Percentiles rank a stretch among this genome's conserved stretches.
Conservation (phyloP, 768 basidiomycete species). For the Astraeus odoratus region DNA sequence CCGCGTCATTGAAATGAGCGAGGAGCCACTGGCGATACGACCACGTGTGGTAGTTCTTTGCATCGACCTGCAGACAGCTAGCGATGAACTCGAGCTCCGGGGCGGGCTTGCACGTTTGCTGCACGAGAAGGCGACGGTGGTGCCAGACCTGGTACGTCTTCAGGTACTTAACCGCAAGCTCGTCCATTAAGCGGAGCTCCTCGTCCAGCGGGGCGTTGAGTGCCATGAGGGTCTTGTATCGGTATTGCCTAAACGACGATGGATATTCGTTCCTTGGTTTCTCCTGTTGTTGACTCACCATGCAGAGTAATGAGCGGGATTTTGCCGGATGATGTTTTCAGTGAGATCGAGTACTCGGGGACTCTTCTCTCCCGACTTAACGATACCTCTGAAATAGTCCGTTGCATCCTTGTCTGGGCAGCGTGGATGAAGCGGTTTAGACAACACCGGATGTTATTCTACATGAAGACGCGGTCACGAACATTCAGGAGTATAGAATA, state of each 20-base stretch:
- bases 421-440: constrained; percentile 3
- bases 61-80: constrained; percentile 61
- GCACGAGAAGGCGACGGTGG: constrained; percentile 73
- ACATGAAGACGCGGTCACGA: constrained; percentile 25
- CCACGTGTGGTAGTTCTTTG: constrained; percentile 99
- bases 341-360: constrained; percentile 80
- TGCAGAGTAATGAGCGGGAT: constrained; percentile 95
- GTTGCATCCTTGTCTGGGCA: constrained; percentile 84
- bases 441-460: constrained; percentile 4
- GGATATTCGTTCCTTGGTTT: too few species aligned
- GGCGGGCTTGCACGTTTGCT: constrained; percentile 41
- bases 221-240: constrained; percentile 78
- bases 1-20: constrained; percentile 69
- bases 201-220: constrained; percentile 59
- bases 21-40: constrained; percentile 94
- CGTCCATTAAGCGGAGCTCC: constrained; percentile 84
- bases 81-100: constrained; percentile 81
- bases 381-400: constrained; percentile 84
- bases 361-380: constrained; percentile 72
- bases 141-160: constrained; percentile 99
- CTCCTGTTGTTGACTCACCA: too few species aligned
- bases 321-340: constrained; percentile 80
- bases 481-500: constrained; percentile 90
- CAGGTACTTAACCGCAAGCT: constrained; percentile 72
- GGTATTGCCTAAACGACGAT: constrained; percentile 71